Conservation (phyloP, 768 basidiomycete species). For the Trametes cingulata region DNA sequence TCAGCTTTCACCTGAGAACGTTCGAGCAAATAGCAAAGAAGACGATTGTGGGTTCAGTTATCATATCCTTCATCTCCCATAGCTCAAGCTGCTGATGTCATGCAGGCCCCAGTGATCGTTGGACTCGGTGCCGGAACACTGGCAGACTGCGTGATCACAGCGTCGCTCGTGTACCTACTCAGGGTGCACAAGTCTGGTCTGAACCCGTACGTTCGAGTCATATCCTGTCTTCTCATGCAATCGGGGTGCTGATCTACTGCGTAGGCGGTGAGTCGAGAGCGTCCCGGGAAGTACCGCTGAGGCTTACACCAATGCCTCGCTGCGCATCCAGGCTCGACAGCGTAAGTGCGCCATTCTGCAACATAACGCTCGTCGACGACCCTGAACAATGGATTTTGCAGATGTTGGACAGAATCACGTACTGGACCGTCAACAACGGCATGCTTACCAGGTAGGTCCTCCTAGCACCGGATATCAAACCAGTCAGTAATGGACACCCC, state of each 20-base stretch:
- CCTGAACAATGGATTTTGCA: background rate
- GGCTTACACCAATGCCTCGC: background rate
- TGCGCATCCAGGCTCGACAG: slow-evolving; percentile 7
- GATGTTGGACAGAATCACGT: slow-evolving; percentile 16
- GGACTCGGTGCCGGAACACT: slow-evolving; percentile 18
- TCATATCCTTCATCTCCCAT: background rate
- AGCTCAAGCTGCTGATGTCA: background rate
- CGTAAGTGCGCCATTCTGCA: background rate
- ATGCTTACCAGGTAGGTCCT: slow-evolving; percentile 6
- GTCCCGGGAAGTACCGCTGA: too few relatives aligned
- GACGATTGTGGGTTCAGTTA: too few relatives aligned
- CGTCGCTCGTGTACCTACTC: slow-evolving; percentile 11
- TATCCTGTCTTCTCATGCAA: background rate
- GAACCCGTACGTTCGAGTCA: slow-evolving; percentile 9
- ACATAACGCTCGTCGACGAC: background rate
- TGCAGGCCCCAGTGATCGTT: slow-evolving; percentile 5
- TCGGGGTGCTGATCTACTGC: too few relatives aligned
- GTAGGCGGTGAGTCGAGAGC: too few relatives aligned
- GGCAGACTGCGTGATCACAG: slow-evolving; percentile 18
- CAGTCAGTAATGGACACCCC: background rate
- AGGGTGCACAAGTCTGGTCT: slow-evolving; percentile 11
- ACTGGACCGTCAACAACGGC: slow-evolving; percentile 21
- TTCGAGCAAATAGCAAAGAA: too few relatives aligned
- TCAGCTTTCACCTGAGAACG: too few relatives aligned
- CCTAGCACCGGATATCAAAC: too few relatives aligned